Evolutionary conservation across 2,329 filamentous ascomycete genomes (phyloP).

Genomic region (Fusarium sp.): DNA sequence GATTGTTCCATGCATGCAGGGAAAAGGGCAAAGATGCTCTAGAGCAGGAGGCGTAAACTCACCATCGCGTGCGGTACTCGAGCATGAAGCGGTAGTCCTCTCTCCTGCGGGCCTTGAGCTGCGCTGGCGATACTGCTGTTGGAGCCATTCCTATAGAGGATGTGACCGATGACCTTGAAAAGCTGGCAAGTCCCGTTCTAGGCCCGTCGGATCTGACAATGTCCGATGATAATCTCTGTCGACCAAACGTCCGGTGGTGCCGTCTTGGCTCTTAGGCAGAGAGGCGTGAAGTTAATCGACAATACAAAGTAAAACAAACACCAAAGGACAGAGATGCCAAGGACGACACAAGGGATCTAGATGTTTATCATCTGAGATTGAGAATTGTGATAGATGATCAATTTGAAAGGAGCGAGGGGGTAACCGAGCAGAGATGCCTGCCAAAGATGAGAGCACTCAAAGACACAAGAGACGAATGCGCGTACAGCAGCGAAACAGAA

Average conservation of each 20-base stretch:
- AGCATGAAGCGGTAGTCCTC: slow-evolving; percentile 82
- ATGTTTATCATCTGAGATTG: slow-evolving; percentile 2
- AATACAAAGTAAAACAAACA: slow-evolving; percentile 9
- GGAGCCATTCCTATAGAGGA: slow-evolving; percentile 19
- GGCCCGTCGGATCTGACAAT: slow-evolving; percentile 5
- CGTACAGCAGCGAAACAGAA: neutral
- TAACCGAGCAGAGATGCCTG: neutral
- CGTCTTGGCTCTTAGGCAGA: slow-evolving; percentile 11
- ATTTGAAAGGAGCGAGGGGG: neutral
- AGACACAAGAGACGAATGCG: neutral
- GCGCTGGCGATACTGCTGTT: slow-evolving; percentile 30
- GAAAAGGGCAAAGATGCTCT: neutral
- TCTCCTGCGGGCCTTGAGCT: slow-evolving; percentile 72
- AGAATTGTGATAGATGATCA: slow-evolving; percentile 2
- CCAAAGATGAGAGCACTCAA: neutral
- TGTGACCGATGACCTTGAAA: neutral
- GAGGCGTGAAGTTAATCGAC: slow-evolving; percentile 25
- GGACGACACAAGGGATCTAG: slow-evolving; percentile 17
- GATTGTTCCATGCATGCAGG: neutral
- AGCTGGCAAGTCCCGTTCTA: slow-evolving; percentile 7
- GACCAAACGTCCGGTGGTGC: slow-evolving; percentile 5
- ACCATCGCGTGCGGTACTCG: slow-evolving; percentile 91
- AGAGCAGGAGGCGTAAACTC: slow-evolving; percentile 37
- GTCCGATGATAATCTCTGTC: neutral
- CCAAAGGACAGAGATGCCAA: slow-evolving; percentile 6